Evolutionary conservation across 2,329 filamentous ascomycete species (phyloP).

Genomic region (Xylogone sp.): DNA sequence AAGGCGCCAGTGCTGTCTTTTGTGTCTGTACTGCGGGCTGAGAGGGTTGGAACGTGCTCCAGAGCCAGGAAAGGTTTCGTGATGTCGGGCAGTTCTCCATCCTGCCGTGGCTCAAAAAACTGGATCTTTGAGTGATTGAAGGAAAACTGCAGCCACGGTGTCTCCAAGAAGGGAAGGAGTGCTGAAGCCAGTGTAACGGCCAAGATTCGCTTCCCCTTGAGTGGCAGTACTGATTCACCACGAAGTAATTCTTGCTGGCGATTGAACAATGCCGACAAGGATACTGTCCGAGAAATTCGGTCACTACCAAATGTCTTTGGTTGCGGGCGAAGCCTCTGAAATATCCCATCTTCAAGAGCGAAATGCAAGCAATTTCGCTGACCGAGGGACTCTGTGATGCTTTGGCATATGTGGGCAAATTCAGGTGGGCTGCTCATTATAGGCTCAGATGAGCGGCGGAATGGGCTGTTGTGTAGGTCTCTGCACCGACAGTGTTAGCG

Average conservation of each 20-base stretch:
- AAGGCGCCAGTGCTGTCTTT: slow-evolving; percentile 12
- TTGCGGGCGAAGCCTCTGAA: slow-evolving; percentile 12
- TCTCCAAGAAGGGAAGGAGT: slow-evolving; percentile 15
- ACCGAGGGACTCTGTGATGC: slow-evolving; percentile 10
- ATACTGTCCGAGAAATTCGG: slow-evolving; percentile 9
- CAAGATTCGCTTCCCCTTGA: slow-evolving; percentile 16
- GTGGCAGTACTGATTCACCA: slow-evolving; percentile 9
- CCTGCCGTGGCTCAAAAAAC: slow-evolving; percentile 8
- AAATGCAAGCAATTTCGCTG: slow-evolving; percentile 12
- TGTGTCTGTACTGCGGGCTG: slow-evolving; percentile 7
- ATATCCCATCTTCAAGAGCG: slow-evolving; percentile 8
- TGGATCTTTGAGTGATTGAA: slow-evolving; percentile 10
- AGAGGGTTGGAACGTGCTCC: slow-evolving; percentile 11
- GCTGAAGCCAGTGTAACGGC: slow-evolving; percentile 13
- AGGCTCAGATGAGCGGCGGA: not conserved
- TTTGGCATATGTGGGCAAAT: slow-evolving; percentile 11
- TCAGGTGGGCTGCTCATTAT: slow-evolving; percentile 5
- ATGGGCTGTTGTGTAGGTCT: not conserved
- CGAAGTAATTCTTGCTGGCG: slow-evolving; percentile 3
- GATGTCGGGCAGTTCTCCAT: slow-evolving; percentile 11
- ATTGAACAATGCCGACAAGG: slow-evolving; percentile 10
- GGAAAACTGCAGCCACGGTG: slow-evolving; percentile 14
- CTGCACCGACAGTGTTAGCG: slow-evolving; percentile 6
- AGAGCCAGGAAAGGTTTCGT: slow-evolving; percentile 12
- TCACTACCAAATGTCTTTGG: slow-evolving; percentile 10